phyloP scores from a whole-genome alignment of 2,329 filamentous ascomycete genomes.

The Emergomyces orientalis region DNA sequence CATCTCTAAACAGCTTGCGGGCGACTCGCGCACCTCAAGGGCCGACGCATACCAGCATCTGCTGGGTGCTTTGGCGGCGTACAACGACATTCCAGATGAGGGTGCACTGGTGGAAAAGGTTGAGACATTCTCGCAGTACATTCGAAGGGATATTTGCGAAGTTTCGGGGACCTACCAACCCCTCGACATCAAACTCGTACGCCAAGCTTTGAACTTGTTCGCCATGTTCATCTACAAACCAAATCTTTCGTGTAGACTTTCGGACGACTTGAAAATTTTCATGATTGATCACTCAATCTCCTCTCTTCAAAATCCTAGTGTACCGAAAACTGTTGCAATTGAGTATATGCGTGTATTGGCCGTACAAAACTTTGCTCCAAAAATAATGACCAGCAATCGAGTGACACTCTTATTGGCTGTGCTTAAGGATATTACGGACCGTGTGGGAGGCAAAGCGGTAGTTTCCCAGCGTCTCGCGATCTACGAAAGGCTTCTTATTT shows the following conservation, averaged over 20 bases:
- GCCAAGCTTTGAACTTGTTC: slow-evolving; percentile 68
- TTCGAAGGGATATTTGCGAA: slow-evolving; percentile 67
- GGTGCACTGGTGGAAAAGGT: slow-evolving; percentile 67
- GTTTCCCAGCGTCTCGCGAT: slow-evolving; percentile 66
- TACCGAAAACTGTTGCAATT: slow-evolving; percentile 68
- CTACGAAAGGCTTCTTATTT: slow-evolving; percentile 66
- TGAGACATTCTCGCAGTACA: slow-evolving; percentile 66
- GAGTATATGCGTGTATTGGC: slow-evolving; percentile 73
- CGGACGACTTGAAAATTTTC: slow-evolving; percentile 69
- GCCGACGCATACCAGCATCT: slow-evolving; percentile 82
- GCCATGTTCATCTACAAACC: slow-evolving; percentile 66
- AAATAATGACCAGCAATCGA: slow-evolving; percentile 63
- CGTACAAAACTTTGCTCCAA: slow-evolving; percentile 66
- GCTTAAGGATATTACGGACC: slow-evolving; percentile 62
- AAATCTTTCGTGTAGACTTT: slow-evolving; percentile 59
- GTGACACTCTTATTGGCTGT: slow-evolving; percentile 61
- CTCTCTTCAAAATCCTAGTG: slow-evolving; percentile 56
- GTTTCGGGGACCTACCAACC: slow-evolving; percentile 47
- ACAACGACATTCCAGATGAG: slow-evolving; percentile 69
- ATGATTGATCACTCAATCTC: slow-evolving; percentile 72
- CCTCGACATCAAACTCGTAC: slow-evolving; percentile 59
- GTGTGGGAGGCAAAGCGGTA: slow-evolving; percentile 71
- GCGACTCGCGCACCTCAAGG: slow-evolving; percentile 60
- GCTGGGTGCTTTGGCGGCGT: slow-evolving; percentile 64
- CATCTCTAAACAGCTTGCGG: slow-evolving; percentile 68